Evolutionary conservation across 192 early-diverging fungal genomes (phyloP).

Genomic region (Geranomyces michiganensis): DNA sequence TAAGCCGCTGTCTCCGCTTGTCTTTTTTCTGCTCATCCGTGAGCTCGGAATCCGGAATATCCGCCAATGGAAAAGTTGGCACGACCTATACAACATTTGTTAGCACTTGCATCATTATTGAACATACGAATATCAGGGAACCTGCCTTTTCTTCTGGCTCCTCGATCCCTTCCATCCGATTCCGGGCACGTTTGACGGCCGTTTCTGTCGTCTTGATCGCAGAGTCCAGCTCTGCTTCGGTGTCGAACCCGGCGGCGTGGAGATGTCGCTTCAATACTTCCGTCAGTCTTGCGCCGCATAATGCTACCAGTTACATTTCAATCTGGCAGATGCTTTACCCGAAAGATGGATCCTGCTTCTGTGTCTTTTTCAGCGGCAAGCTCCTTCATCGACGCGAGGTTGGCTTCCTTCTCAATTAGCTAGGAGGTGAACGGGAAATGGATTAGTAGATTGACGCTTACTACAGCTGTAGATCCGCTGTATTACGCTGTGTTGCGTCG

Average conservation of each 20-base stretch:
- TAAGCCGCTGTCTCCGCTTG: constrained; percentile 76
- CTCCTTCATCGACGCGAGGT: constrained; percentile 66
- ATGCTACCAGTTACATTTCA: too few species aligned
- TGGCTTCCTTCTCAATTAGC: constrained; percentile 69
- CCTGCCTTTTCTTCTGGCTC: constrained; percentile 70
- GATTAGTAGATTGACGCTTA: too few species aligned
- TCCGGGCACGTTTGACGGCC: constrained; percentile 70
- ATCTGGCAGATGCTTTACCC: constrained; percentile 20
- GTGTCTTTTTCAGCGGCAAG: not conserved
- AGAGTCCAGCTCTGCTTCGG: constrained; percentile 73
- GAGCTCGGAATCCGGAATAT: constrained; percentile 79
- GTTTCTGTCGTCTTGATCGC: constrained; percentile 71
- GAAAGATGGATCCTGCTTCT: constrained; percentile 7
- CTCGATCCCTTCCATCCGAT: constrained; percentile 81
- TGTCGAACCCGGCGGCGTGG: constrained; percentile 61
- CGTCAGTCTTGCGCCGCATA: too few species aligned
- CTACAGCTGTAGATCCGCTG: too few species aligned
- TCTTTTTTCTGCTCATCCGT: constrained; percentile 78
- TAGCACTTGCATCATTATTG: not conserved
- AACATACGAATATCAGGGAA: too few species aligned
- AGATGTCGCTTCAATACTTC: constrained; percentile 45
- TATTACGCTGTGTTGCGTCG: too few species aligned
- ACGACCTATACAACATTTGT: too few species aligned
- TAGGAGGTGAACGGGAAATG: not conserved
- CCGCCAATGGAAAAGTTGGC: constrained; percentile 74